Evolutionary conservation across 139 green algal species (phyloP), one percentile per base, ranked within the genome.

Genomic region (Yamagishiella unicocca): DNA sequence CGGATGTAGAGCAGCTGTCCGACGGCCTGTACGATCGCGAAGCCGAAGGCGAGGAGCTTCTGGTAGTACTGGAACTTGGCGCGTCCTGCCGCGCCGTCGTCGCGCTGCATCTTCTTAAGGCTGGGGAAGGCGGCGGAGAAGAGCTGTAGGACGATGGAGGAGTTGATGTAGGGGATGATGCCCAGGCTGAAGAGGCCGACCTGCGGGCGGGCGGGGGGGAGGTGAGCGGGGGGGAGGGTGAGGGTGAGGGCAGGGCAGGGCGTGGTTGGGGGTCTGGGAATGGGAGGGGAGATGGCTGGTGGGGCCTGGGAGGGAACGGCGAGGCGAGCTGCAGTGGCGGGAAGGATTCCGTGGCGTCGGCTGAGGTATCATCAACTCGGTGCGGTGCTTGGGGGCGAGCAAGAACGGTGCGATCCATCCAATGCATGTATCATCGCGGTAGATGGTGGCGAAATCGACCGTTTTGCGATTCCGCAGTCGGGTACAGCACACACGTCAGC

Each of bases 141-240:
- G 66, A 99, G 95, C 93, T 99, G 97, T 37, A 96, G 90, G 43
- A 96, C 90, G 92, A 99, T 99, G 87, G 95, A 98, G 25, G 97
- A 94, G 89, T 99, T 99, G 96, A 99, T 99, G 96, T 98, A 99
- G 43, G 97, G 98, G 81, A 99, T 97, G 90, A 99, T 99, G 78
- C 98, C 98, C n/a, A 99, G 95, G 10, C 94, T 98, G 92, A 99
- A 99, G 14, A 99, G 89, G n/a, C 97, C 97, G 4, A 98, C 94
- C 80, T 86, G 62, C 9, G 50, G 61, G n/a, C n/a, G n/a, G 62
- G 0, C 31, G 54, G n/a, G 71, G 43, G 12, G 38, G 29, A 54
- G 38, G 29, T 21, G 29, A 3, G 58, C 1, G 35, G 53, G 37
- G 40, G 40, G 93, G 80, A 80, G 8, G 72, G 45, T 43, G 33